Evolutionary conservation across 352 stramenopile genomes (phyloP), one percentile per base, ranked within the genome.

Genomic region (Pythium insidiosum): DNA sequence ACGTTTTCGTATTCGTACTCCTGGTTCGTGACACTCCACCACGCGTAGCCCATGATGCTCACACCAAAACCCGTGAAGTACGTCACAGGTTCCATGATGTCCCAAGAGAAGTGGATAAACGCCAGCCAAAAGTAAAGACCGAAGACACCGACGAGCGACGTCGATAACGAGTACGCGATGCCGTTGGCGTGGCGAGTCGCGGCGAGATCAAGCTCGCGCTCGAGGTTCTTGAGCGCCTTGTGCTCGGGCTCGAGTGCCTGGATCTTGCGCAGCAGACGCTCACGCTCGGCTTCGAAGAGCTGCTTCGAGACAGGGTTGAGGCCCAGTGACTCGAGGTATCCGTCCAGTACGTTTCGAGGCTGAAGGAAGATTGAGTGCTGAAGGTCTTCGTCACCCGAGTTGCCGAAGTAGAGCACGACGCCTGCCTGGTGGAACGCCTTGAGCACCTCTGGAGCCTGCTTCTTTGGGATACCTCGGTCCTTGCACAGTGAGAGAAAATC

Each of bases 1-100:
- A 92, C 80, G 53, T 88, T 90, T 43, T 82, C 76, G 47, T 92
- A 94, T 58, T 90, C 79, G 60, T 92, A 92, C 64, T 94, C 79
- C 40, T 79, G 73, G 58, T 87, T 88, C 21, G 79, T 90, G 36
- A 84, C 28, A 34, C 73, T 89, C 82, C 82, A 94, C 82, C 79
- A 92, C 38, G 68, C 53, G 56, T 90, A 92, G 13, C 72, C 71
- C 15, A 91, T 44, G 40, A 94, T 72, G 18, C 63, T 82, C 39
- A 88, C 64, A 24, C 74, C 79, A 45, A 89, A 90, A 23, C 80
- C 82, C 10, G 77, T 91, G 47, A 92, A 90, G 61, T 94, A 94
- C 52, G 79, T 94, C 51, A 94, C 79, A 0, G 82, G 82, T 51
- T 94, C 82, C 82, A 94, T 94, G 45, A 92, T 94, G 50, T 92